phyloP scores from a whole-genome alignment of 1,284 basidiomycete species.

The Rhizoctonia solani region DNA sequence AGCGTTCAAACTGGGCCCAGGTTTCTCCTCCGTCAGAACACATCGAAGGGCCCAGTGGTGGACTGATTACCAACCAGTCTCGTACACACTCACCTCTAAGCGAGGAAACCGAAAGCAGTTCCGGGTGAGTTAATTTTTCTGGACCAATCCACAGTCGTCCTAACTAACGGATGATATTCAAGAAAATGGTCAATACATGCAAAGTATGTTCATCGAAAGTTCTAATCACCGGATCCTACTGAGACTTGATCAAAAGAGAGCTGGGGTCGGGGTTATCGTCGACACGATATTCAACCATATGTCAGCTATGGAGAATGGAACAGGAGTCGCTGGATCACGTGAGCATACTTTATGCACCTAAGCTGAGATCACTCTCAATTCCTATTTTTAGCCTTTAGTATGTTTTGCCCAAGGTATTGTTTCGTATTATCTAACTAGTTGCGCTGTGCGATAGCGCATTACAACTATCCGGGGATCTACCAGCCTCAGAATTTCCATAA shows the following conservation, averaged over 20 bases:
- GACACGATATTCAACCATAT: slow-evolving; percentile 39
- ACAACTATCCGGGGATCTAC: slow-evolving; percentile 39
- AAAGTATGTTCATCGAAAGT: slow-evolving; percentile 6
- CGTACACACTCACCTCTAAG: slow-evolving; percentile 47
- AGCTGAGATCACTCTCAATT: background rate
- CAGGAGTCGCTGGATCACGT: slow-evolving; percentile 37
- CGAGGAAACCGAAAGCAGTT: slow-evolving; percentile 40
- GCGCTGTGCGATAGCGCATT: slow-evolving; percentile 39
- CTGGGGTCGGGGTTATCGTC: slow-evolving; percentile 41
- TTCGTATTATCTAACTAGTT: no score
- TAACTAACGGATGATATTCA: background rate
- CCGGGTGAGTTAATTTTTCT: slow-evolving; percentile 43
- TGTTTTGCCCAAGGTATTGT: no score
- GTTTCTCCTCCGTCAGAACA: slow-evolving; percentile 38
- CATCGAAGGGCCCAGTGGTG: slow-evolving; percentile 60
- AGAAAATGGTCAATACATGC: slow-evolving; percentile 39
- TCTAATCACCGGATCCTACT: background rate
- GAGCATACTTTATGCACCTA: background rate
- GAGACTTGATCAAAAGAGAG: background rate
- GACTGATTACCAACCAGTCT: slow-evolving; percentile 72
- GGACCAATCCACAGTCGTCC: background rate
- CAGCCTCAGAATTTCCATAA: slow-evolving; percentile 39
- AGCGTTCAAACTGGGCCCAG: background rate
- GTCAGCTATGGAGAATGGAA: slow-evolving; percentile 35
- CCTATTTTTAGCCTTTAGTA: slow-evolving; percentile 31